A percentile compares a stretch with the other conserved stretches of the same genome.
These are phyloP conservation scores for Mollisia scopiformis DNA, from an alignment of 2,329 filamentous ascomycete species.

Conservation along the genomic window DNA sequence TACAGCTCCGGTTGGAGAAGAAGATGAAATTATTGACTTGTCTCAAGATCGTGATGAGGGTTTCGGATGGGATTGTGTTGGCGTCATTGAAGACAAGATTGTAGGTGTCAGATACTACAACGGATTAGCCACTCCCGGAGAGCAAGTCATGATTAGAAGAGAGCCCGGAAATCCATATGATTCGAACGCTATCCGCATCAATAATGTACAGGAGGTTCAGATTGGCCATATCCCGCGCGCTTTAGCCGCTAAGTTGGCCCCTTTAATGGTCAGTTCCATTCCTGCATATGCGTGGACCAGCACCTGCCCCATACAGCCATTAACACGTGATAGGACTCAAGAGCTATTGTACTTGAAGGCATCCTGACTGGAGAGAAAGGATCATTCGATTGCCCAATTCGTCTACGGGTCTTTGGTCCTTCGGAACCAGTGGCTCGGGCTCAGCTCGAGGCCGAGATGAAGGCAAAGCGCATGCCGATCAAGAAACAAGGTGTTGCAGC, in stretches of 20 bases:
- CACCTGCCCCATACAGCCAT: not conserved
- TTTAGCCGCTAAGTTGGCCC: conserved; percentile 71
- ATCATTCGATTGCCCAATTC: conserved; percentile 72
- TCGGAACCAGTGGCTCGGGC: conserved; percentile 54
- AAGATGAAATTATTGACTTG: conserved; percentile 34
- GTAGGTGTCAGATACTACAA: conserved; percentile 61
- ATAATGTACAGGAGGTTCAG: conserved; percentile 75
- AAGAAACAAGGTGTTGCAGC: conserved; percentile 36
- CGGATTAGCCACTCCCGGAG: conserved; percentile 63
- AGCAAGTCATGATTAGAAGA: conserved; percentile 63
- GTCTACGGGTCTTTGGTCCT: conserved; percentile 70
- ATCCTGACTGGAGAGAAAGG: conserved; percentile 68
- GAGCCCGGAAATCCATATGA: conserved; percentile 74
- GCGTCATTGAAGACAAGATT: conserved; percentile 47
- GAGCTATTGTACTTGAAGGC: conserved; percentile 68
- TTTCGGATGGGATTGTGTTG: conserved; percentile 32
- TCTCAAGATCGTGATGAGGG: conserved; percentile 36
- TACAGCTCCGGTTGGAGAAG: conserved; percentile 22
- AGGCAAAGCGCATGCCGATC: conserved; percentile 63
- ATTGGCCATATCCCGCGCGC: conserved; percentile 77
- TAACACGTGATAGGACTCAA: conserved; percentile 48
- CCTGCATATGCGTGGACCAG: not conserved
- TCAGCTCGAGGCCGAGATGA: conserved; percentile 63
- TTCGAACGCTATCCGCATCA: conserved; percentile 74
- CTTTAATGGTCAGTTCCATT: conserved; percentile 66